These are phyloP conservation scores for Fusarium caatingaense DNA, from an alignment of 2,329 filamentous ascomycete species.

Conservation along the genomic window DNA sequence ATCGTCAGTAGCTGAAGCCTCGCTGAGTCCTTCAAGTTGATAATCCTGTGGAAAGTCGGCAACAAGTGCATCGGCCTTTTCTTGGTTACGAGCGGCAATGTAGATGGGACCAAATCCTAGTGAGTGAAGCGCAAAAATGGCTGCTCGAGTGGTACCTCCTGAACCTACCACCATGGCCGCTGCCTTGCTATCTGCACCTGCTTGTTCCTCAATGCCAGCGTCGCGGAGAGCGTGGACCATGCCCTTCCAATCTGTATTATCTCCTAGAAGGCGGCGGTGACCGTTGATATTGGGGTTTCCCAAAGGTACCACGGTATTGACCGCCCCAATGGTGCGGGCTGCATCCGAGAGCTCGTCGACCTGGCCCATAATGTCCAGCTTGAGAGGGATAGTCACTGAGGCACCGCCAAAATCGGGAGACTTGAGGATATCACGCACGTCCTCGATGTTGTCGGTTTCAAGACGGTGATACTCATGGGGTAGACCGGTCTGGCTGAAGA, in stretches of 20 bases:
- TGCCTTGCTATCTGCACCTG: constrained; percentile 65
- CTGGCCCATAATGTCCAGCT: constrained; percentile 84
- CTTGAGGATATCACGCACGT: constrained; percentile 74
- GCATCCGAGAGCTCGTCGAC: constrained; percentile 84
- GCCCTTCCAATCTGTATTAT: constrained; percentile 96
- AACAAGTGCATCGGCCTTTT: constrained; percentile 75
- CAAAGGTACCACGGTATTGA: constrained; percentile 89
- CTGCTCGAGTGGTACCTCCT: constrained; percentile 91
- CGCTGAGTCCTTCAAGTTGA: constrained; percentile 71
- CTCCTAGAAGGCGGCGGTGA: constrained; percentile 74
- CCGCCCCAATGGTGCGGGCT: constrained; percentile 85
- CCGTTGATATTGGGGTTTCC: constrained; percentile 51
- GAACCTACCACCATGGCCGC: constrained; percentile 88
- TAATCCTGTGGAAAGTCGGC: constrained; percentile 79
- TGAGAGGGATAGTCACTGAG: constrained; percentile 95
- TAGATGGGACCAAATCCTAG: constrained; percentile 90
- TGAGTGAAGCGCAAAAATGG: constrained; percentile 85
- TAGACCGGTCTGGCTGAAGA: constrained; percentile 81
- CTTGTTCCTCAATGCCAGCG: constrained; percentile 66
- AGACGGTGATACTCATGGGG: constrained; percentile 83
- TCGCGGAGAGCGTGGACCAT: constrained; percentile 84
- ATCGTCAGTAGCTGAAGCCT: constrained; percentile 61
- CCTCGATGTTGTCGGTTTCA: constrained; percentile 75
- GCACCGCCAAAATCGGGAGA: constrained; percentile 86
- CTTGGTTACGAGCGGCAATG: constrained; percentile 79